Evolutionary conservation across 495 filamentous ascomycete genomes (phyloP).

Genomic region (Trichoderma erinaceum): DNA sequence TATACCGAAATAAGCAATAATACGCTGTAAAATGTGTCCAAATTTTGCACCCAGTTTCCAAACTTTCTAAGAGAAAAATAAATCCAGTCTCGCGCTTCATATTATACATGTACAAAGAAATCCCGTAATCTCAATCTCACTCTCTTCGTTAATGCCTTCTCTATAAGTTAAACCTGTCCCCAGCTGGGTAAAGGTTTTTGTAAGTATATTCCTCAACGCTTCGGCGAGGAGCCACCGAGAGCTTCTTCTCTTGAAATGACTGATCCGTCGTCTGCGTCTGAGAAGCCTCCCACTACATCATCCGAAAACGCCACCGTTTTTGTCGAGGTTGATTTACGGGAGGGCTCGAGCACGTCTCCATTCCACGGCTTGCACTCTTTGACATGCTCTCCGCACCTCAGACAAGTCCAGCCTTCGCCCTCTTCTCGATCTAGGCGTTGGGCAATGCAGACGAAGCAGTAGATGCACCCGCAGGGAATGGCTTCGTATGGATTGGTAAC

Average conservation of each 20-base stretch:
- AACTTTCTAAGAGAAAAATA: neutral
- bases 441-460: conserved; percentile 97
- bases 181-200: neutral
- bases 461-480: conserved; percentile 83
- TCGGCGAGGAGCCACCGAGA: neutral
- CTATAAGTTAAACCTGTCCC: neutral
- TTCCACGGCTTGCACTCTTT: conserved; percentile 91
- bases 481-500: conserved; percentile 95
- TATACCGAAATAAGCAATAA: neutral
- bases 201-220: neutral
- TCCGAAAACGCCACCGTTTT: conserved; percentile 70
- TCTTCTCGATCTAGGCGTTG: conserved; percentile 85
- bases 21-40: conserved; percentile 2
- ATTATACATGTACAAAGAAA: neutral
- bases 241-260: neutral
- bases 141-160: neutral
- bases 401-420: conserved; percentile 91
- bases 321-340: conserved; percentile 41
- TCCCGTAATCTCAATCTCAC: neutral
- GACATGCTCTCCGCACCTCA: conserved; percentile 78
- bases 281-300: conserved; percentile 32
- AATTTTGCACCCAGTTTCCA: neutral
- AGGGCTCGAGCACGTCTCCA: conserved; percentile 70
- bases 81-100: neutral
- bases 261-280: neutral